Percentiles rank a stretch among this genome's conserved stretches.
Conservation (phyloP, 139 green algal species). For the Spirogloea muscicola region DNA sequence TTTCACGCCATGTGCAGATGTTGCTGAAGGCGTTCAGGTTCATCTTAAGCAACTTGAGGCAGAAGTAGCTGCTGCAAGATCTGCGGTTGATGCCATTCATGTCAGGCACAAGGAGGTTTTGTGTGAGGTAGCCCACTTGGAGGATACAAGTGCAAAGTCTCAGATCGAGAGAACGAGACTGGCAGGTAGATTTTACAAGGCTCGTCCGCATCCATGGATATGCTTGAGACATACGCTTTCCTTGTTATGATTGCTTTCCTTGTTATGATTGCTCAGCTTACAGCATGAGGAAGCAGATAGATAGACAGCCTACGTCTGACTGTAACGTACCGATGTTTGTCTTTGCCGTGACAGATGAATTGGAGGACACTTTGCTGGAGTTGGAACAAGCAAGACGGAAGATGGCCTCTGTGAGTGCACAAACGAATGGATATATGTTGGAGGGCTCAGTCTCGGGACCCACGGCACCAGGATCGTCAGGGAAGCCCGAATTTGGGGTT, state of each 20-base stretch:
- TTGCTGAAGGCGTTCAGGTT: background rate
- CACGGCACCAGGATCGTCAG: too few species aligned
- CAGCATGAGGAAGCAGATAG: too few species aligned
- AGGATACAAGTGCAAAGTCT: constrained; percentile 1
- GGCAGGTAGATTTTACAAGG: background rate
- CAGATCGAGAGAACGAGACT: constrained; percentile 16
- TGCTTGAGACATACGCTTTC: too few species aligned
- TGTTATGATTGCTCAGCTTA: too few species aligned
- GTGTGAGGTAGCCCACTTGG: constrained; percentile 13
- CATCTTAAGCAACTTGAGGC: background rate
- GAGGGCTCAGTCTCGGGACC: too few species aligned
- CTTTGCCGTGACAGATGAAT: constrained; percentile 2
- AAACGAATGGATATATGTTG: too few species aligned
- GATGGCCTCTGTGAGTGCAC: constrained; percentile 10
- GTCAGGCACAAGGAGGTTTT: constrained; percentile 17
- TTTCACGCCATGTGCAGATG: too few species aligned
- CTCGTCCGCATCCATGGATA: too few species aligned
- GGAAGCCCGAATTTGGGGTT: too few species aligned
- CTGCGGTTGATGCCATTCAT: constrained; percentile 20
- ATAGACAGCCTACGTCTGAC: background rate
- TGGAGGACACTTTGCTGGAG: constrained; percentile 16
- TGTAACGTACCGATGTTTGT: background rate
- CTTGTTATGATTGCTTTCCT: too few species aligned
- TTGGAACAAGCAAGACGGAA: constrained; percentile 11
- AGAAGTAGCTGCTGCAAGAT: constrained; percentile 2